Conservation (phyloP, 2,329 filamentous ascomycete genomes). For the Penicillium griseofulvum region DNA sequence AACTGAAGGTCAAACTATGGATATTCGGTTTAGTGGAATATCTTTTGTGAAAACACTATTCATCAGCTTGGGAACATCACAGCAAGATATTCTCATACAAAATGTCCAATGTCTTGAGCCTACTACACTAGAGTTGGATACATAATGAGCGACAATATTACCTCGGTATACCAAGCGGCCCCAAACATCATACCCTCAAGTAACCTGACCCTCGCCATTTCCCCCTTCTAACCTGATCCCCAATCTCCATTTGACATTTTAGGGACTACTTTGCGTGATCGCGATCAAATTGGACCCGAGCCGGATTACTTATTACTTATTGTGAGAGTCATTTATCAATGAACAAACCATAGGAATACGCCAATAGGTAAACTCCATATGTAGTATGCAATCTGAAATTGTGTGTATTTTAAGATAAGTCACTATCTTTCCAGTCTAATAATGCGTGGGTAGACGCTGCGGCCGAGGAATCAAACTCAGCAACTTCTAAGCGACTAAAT, state of each 20-base stretch:
- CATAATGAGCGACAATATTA: background rate
- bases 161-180: background rate
- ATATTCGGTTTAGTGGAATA: background rate
- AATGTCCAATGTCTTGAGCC: background rate
- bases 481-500: slow-evolving; percentile 3
- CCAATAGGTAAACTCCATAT: too few relatives aligned
- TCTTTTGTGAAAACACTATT: background rate
- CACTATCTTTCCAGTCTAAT: background rate
- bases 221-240: background rate
- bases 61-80: background rate
- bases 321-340: background rate
- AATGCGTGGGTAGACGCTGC: slow-evolving; percentile 6
- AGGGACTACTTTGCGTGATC: background rate
- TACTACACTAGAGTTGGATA: background rate
- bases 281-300: background rate
- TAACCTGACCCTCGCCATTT: background rate
- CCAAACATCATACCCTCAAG: background rate
- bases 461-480: background rate
- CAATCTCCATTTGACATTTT: background rate
- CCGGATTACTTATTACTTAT: background rate
- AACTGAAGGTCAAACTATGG: background rate
- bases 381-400: too few relatives aligned
- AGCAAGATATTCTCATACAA: background rate
- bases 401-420: background rate
- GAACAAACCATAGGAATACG: background rate